Base-by-base conservation (phyloP, 805 yeast genomes). In the Naumovozyma baii region DNA sequence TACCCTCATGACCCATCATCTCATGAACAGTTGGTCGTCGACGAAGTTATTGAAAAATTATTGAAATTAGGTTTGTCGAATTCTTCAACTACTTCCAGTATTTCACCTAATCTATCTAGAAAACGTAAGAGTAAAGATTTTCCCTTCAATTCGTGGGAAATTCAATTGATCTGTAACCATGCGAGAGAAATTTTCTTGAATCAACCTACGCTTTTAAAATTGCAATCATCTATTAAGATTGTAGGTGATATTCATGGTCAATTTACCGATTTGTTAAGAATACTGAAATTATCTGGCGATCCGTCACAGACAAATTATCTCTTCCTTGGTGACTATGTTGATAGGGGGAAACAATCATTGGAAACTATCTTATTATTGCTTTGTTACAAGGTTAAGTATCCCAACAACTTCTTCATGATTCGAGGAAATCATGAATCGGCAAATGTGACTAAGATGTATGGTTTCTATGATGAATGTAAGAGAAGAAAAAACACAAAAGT, bases 371-470 rank as follows among this genome's bases (percentile, higher is more conserved):
- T 92, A 45, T 68, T 92, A 37, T 68, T 92, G 45, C 69, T 92
- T 41, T 88, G 96, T 64, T 92, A 85, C 67, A 92, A 92, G 64
- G 85, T 92, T 63, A 90, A 90, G 62, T 90, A 86, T 55, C 96
- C 95, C 1, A 96, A 92, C 53, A 90, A 92, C 66, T 88, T 92
- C 61, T 92, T 92, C 62, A 68, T 92, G 53, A 69, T 92, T 39
- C 69, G 98, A 48, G 98, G 98, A 20, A 92, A 92, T 64, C 98
- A 92, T 65, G 98, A 92, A 66, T 85, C 95, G 59, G 97, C 98
- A 16, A 85, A 85, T 57, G 94, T 92, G 40, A 90, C 97, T 2
- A 76, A 95, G 48, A 95, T 92, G 43, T 92, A 92, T 63, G 98
- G 98, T 4, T 92, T 92, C 54, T 92, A 86, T 61, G 98, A 92